Evolutionary conservation across 2,329 filamentous ascomycete species (phyloP), one percentile per base, ranked within the genome.

Genomic region (Amphichorda felina): DNA sequence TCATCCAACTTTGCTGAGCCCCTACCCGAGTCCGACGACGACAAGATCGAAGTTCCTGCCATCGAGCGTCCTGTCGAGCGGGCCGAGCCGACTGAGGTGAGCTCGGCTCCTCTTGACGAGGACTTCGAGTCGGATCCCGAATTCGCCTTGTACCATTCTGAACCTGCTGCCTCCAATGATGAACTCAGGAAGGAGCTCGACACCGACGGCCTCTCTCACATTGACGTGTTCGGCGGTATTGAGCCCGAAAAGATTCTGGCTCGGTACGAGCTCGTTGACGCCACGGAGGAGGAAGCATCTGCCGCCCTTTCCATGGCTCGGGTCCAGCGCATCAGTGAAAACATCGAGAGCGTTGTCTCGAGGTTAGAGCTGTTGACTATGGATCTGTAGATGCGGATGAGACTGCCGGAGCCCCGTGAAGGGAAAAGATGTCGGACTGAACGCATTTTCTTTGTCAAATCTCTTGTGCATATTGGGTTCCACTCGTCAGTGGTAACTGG

Each of bases 231-330:
- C 31, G 68, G 68, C 32, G 70, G 69, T 26, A 60, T 82, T 40
- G 62, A 70, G 40, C 52, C 70, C 2, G 77, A 82, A 46, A 88
- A 88, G 65, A 59, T 68, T 3, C 61, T 75, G 33, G 61, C 72
- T 11, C 67, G 72, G 33, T 75, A 72, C 46, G 72, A 82, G 44
- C 66, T 87, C n/a, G 61, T 82, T 21, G 70, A 82, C 37, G 64
- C 62, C 18, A 61, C 64, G 1, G 61, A 70, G 39, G 66, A 71
- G 36, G 66, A 68, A 34, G 52, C 52, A 8, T 46, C 53, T 18
- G 63, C 66, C 19, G 51, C 51, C 8, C 43, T 66, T 15, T 61
- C 67, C 27, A 60, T 70, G 54, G 63, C 60, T 33, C 62, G 67
- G 19, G 61, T 74, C 33, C 62, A 69, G 48, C 63, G 62, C 42